phyloP scores from a whole-genome alignment of 192 early-diverging fungal genomes.

The Coemansia sp. region DNA sequence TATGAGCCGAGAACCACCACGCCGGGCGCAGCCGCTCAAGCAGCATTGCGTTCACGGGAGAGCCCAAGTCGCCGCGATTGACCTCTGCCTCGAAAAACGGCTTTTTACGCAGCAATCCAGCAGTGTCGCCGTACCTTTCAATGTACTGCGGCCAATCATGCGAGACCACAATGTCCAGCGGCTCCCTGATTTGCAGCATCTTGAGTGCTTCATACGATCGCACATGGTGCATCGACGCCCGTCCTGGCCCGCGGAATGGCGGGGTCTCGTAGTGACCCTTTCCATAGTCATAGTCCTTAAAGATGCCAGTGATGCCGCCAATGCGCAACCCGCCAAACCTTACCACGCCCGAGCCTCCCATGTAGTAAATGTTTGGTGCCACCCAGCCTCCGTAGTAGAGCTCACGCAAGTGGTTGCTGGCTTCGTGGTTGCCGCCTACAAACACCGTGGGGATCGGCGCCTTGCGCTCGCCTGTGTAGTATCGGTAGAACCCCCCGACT shows the following conservation, averaged over 20 bases:
- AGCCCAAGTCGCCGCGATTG: constrained; percentile 60
- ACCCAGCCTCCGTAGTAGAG: constrained; percentile 97
- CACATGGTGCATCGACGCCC: constrained; percentile 81
- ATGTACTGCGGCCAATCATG: constrained; percentile 97
- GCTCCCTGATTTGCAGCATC: constrained; percentile 65
- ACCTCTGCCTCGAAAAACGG: constrained; percentile 76
- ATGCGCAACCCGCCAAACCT: constrained; percentile 88
- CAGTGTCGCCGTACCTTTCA: constrained; percentile 70
- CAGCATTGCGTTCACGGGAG: constrained; percentile 65
- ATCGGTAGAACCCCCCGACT: constrained; percentile 88
- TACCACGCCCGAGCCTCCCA: constrained; percentile 84
- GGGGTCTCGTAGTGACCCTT: constrained; percentile 69
- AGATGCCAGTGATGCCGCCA: constrained; percentile 92
- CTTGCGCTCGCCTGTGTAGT: constrained; percentile 77
- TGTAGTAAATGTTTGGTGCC: constrained; percentile 86
- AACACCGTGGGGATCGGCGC: constrained; percentile 91
- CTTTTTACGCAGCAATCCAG: constrained; percentile 62
- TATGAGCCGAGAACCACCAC: constrained; percentile 95
- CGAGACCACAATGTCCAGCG: constrained; percentile 86
- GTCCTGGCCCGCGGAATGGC: constrained; percentile 68
- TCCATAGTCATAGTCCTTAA: constrained; percentile 59
- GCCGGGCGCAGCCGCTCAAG: constrained; percentile 72
- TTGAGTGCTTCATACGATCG: constrained; percentile 80
- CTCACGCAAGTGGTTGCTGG: constrained; percentile 91
- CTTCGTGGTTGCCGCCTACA: constrained; percentile 99